A percentile compares a stretch with the other conserved stretches of the same genome.
phyloP scores from a whole-genome alignment of 169 alveolate genomes.

The Plasmodium coatneyi region DNA sequence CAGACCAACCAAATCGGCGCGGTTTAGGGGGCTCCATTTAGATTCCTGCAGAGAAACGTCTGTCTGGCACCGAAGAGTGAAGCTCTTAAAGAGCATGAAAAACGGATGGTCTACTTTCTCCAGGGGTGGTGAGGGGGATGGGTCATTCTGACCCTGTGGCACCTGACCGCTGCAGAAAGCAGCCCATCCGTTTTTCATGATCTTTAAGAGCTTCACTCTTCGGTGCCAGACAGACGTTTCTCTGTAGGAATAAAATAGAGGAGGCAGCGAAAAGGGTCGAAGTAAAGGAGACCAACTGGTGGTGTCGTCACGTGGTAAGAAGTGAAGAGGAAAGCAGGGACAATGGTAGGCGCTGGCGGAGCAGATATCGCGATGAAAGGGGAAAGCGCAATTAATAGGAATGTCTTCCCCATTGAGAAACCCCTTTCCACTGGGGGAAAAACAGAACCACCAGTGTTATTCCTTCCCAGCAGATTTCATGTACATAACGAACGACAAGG shows the following conservation, averaged over 20 bases:
- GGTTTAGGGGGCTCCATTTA: too few species aligned
- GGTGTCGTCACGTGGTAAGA: not conserved
- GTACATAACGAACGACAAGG: not conserved
- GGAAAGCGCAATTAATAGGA: not conserved
- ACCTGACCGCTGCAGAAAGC: too few species aligned
- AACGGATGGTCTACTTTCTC: too few species aligned
- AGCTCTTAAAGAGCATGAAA: too few species aligned
- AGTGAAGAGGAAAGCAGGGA: not conserved
- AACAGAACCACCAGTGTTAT: not conserved
- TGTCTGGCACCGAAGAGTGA: too few species aligned
- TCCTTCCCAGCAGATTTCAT: not conserved
- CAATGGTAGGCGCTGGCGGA: not conserved
- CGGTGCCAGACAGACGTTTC: too few species aligned
- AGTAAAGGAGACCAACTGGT: not conserved
- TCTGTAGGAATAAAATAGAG: not conserved
- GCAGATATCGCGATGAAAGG: not conserved
- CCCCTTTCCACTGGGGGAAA: not conserved
- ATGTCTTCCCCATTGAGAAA: not conserved
- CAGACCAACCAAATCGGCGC: too few species aligned
- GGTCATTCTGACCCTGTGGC: too few species aligned
- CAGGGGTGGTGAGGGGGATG: too few species aligned
- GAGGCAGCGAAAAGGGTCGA: not conserved
- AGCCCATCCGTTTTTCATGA: too few species aligned
- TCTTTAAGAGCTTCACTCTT: too few species aligned
- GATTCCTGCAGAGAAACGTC: too few species aligned